Evolutionary conservation across 2,329 filamentous ascomycete species (phyloP), one percentile per base, ranked within the genome.

Genomic region (Zasmidium cellare): DNA sequence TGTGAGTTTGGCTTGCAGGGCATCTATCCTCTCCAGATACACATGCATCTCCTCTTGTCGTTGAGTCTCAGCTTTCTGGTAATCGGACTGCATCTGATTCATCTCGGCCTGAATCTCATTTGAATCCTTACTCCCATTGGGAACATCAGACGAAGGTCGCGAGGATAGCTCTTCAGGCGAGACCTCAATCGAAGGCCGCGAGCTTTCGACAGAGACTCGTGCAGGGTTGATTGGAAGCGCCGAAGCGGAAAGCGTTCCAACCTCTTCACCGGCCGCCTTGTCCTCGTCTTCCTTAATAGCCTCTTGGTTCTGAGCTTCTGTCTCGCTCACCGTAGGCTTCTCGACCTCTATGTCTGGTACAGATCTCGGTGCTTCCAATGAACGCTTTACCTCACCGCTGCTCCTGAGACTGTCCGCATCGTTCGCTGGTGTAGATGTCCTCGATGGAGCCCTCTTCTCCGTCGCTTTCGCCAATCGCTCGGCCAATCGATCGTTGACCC

Each of bases 21-120:
- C 89, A 77, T 99, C 94, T 55, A 97, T 94, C 35, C 89, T 87
- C 75, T 99, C 94, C 6, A 93, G 83, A 62, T 96, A 91, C 50
- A 83, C 83, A 67, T 94, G 87, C 44, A 92, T 82, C 71, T 97
- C 94, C 66, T 94, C 90, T 57, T 93, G 88, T 64, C 90, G 85
- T 61, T 86, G 83, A 31, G 53, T 75, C 58, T 85, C 78, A 0
- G 79, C 79, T 25, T 77, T 74, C 49, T 80, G 77, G 48, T 84
- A 76, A 53, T 81, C 76, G 68, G 79, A 69, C 67, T 77, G 78
- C 60, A 85, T 72, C 46, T 79, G 75, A 5, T 77, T 69, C 44
- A 85, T 74, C 19, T 79, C 76, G 2, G 74, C 67, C 52, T 81
- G 76, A 14, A 81, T 68, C 25, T 75, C 73, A 41, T 68, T 70